These are phyloP conservation scores for Clonostachys solani DNA, from an alignment of 2,329 filamentous ascomycete genomes.

Conservation along the genomic window DNA sequence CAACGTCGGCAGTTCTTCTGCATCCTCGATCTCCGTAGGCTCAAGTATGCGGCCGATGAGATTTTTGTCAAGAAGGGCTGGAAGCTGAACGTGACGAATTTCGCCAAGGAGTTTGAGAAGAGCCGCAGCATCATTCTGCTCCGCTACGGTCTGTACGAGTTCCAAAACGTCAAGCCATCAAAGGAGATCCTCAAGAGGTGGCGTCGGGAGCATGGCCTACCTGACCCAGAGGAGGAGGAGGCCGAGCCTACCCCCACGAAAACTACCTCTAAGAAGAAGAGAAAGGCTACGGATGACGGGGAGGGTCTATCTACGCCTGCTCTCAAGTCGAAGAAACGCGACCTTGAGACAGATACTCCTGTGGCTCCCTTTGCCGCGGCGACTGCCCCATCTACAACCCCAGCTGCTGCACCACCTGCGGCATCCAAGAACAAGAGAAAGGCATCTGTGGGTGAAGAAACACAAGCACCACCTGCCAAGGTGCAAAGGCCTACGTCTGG, in stretches of 20 bases:
- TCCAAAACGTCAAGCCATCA: slow-evolving; percentile 57
- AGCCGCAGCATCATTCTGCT: slow-evolving; percentile 57
- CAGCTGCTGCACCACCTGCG: slow-evolving; percentile 10
- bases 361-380: slow-evolving; percentile 23
- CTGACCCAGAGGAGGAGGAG: slow-evolving; percentile 40
- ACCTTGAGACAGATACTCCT: slow-evolving; percentile 25
- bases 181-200: slow-evolving; percentile 54
- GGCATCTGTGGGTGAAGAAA: slow-evolving; percentile 38
- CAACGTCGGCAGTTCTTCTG: slow-evolving; percentile 60
- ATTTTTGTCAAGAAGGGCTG: slow-evolving; percentile 58
- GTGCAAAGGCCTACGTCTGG: slow-evolving; percentile 47
- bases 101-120: slow-evolving; percentile 62
- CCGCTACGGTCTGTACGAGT: slow-evolving; percentile 58
- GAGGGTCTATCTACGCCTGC: slow-evolving; percentile 29
- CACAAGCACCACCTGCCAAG: slow-evolving; percentile 38
- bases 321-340: slow-evolving; percentile 45
- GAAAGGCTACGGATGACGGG: slow-evolving; percentile 51
- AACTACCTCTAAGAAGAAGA: slow-evolving; percentile 38
- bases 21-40: slow-evolving; percentile 55
- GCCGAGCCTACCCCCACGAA: slow-evolving; percentile 22
- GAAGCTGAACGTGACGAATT: slow-evolving; percentile 59
- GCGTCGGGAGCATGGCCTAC: slow-evolving; percentile 51
- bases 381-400: slow-evolving; percentile 3
- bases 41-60: slow-evolving; percentile 58
- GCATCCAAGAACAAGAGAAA: slow-evolving; percentile 48